Base-by-base conservation (phyloP, 352 stramenopile species). In the Pythium plurisporium region DNA sequence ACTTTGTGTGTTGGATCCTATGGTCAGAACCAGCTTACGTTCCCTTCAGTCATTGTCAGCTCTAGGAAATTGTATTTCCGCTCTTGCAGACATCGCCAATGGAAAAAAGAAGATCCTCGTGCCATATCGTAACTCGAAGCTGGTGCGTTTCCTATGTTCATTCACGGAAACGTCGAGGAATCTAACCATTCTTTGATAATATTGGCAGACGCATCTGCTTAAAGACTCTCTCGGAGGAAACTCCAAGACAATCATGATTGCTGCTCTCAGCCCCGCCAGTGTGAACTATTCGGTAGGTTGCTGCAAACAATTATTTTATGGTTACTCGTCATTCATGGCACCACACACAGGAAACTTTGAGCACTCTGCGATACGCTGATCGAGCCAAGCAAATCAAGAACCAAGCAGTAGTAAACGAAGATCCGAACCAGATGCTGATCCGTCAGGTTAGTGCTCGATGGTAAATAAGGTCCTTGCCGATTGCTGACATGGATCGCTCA, bases 361-460 rank as follows among this genome's bases (percentile, higher is more conserved):
- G 83, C 29, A 97, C 90, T 30, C 57, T 97, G 14, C 74, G 89
- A n/a, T 97, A 96, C 57, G 90, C 89, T 0, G 86, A 96, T 57
- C 72, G 89, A 40, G 90, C 89, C 0, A 96, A 97, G 64, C 84
- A 96, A 57, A 97, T 97, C 61, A 96, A 96, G 57, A 97, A 97
- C 66, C 87, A 97, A 53, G 89, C 88, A 3, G 70, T 96, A 14
- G 86, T 97, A 31, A 97, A 97, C 47, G 90, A 97, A 70, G 89
- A 97, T 48, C 88, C 87, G 6, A 96, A 89, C 33, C 81, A 94
- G 61, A 53, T 91, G 48, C 75, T 96, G 15, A 95, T 96, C 42
- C 78, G 85, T 5, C 74, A 87, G 63, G 74, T 91, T n/a, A n/a
- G n/a, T n/a, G n/a, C n/a, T n/a, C n/a, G n/a, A 67, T 7, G 22